A percentile compares a stretch with the other conserved stretches of the same genome.
These are phyloP conservation scores for Taphrina pruni DNA, from an alignment of 1,139 yeast genomes.

Conservation along the genomic window DNA sequence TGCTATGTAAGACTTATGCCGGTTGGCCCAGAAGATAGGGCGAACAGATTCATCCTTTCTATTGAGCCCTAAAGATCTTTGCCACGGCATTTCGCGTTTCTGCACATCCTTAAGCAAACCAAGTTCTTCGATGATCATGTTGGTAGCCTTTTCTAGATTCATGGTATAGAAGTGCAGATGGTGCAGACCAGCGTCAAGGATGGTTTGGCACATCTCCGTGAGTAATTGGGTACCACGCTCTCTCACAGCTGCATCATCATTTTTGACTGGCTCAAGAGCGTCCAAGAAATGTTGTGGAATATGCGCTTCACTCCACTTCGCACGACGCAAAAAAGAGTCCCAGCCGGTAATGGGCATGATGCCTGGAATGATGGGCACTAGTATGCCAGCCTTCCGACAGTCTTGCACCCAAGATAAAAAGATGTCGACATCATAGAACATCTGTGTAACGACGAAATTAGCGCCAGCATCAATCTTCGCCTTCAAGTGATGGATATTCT, in stretches of 20 bases:
- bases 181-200: conserved; percentile 76
- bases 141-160: conserved; percentile 89
- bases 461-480: conserved; percentile 94
- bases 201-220: conserved; percentile 77
- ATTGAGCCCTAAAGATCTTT: conserved; percentile 82
- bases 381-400: conserved; percentile 75
- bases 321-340: conserved; percentile 88
- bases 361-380: conserved; percentile 91
- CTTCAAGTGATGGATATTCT: conserved; percentile 69
- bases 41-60: conserved; percentile 83
- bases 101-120: conserved; percentile 55
- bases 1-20: conserved; percentile 86
- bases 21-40: conserved; percentile 95
- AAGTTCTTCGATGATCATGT: conserved; percentile 82
- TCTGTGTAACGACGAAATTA: conserved; percentile 88
- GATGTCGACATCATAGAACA: conserved; percentile 86
- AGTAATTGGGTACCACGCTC: conserved; percentile 83
- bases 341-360: conserved; percentile 98
- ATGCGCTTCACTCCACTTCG: conserved; percentile 86
- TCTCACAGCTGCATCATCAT: conserved; percentile 87
- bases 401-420: conserved; percentile 80
- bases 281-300: conserved; percentile 78
- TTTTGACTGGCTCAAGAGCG: conserved; percentile 79
- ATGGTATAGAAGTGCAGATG: conserved; percentile 95
- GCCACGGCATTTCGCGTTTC: conserved; percentile 70